Conservation (phyloP, 108 stramenopile genomes). For the Stephanodiscus triporus region DNA sequence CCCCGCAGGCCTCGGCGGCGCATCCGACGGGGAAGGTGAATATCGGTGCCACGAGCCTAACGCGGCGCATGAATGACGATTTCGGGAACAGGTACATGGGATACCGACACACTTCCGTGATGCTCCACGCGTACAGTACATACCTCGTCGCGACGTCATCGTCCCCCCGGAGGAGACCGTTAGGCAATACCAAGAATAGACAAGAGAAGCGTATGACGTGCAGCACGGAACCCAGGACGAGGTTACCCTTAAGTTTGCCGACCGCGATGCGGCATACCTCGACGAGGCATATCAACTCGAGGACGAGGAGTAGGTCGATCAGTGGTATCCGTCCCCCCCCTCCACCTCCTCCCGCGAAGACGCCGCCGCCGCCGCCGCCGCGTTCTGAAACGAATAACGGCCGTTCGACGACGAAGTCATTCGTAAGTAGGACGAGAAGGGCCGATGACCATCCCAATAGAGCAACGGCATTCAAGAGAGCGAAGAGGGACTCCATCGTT, state of each 20-base stretch:
- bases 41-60: slow-evolving; percentile 51
- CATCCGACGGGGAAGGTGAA: slow-evolving; percentile 55
- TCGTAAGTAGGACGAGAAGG: slow-evolving; percentile 18
- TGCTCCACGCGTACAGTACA: slow-evolving; percentile 45
- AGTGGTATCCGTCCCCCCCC: not conserved
- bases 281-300: slow-evolving; percentile 55
- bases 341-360: too few species aligned
- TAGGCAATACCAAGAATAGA: slow-evolving; percentile 30
- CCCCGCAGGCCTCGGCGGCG: slow-evolving; percentile 46
- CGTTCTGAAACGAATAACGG: not conserved
- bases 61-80: slow-evolving; percentile 21
- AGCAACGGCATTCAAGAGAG: slow-evolving; percentile 36
- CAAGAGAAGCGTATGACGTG: slow-evolving; percentile 52
- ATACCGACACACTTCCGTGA: slow-evolving; percentile 58
- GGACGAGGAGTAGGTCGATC: slow-evolving; percentile 19
- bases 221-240: slow-evolving; percentile 46
- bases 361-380: too few species aligned
- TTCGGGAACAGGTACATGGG: slow-evolving; percentile 62
- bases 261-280: slow-evolving; percentile 55
- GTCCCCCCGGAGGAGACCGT: slow-evolving; percentile 1
- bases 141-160: not conserved
- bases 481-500: slow-evolving; percentile 8
- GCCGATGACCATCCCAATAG: slow-evolving; percentile 34
- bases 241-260: slow-evolving; percentile 53
- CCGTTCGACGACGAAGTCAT: not conserved